phyloP scores from a whole-genome alignment of 805 yeast species.

The Candida jianshihensis region DNA sequence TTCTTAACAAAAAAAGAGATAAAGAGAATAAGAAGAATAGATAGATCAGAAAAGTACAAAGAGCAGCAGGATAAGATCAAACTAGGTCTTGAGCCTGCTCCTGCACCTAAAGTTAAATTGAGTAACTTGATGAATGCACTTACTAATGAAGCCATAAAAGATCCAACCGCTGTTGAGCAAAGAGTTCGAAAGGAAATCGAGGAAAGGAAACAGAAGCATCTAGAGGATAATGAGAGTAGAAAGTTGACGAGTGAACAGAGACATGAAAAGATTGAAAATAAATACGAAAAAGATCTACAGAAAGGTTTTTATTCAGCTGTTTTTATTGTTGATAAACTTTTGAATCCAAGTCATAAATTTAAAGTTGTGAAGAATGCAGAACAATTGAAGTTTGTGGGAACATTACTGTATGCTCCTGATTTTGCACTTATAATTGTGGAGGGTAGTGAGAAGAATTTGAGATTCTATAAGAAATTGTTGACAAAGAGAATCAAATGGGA shows the following conservation, averaged over 20 bases:
- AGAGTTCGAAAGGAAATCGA: constrained; percentile 63
- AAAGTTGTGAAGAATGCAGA: constrained; percentile 78
- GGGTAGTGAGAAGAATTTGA: constrained; percentile 59
- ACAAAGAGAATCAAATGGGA: constrained; percentile 65
- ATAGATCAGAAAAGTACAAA: constrained; percentile 53
- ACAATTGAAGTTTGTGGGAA: constrained; percentile 62
- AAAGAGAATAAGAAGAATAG: constrained; percentile 65
- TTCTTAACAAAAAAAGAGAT: constrained; percentile 71
- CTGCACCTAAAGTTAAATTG: constrained; percentile 81
- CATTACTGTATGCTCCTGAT: constrained; percentile 33
- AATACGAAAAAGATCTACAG: constrained; percentile 41
- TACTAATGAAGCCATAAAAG: constrained; percentile 77
- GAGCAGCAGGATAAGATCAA: constrained; percentile 73
- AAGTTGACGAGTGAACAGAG: constrained; percentile 52
- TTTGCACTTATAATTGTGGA: constrained; percentile 63
- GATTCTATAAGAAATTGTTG: constrained; percentile 58
- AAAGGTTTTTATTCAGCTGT: constrained; percentile 53
- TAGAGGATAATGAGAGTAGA: constrained; percentile 52
- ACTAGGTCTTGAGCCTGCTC: constrained; percentile 79
- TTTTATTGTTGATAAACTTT: constrained; percentile 46
- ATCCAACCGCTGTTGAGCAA: constrained; percentile 83
- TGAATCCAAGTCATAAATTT: constrained; percentile 60
- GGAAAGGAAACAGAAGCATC: constrained; percentile 53
- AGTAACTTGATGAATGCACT: constrained; percentile 81
- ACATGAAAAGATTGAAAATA: constrained; percentile 39